phyloP scores from a whole-genome alignment of 2,329 filamentous ascomycete genomes.

The Cladobotryum protrusum region DNA sequence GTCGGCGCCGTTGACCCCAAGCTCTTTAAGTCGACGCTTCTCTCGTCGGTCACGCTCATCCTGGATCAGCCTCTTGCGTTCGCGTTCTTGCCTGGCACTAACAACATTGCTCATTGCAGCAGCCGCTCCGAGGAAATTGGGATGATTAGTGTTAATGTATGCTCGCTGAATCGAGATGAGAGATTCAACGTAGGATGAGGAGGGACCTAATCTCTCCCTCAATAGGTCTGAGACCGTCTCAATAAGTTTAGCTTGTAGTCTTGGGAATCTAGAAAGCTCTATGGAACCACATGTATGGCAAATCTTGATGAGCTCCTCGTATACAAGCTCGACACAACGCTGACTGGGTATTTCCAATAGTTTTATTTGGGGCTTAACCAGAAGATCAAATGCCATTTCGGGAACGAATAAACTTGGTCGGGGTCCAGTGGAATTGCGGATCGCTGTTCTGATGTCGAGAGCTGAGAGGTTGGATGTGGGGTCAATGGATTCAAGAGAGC shows the following conservation, averaged over 20 bases:
- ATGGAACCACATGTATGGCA: conserved; percentile 97
- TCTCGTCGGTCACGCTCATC: conserved; percentile 86
- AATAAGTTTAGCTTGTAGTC: conserved; percentile 92
- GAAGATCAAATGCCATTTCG: conserved; percentile 92
- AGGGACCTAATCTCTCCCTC: conserved; percentile 83
- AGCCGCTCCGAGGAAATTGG: conserved; percentile 94
- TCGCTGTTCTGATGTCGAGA: conserved; percentile 91
- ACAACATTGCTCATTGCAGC: conserved; percentile 98
- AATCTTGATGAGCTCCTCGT: conserved; percentile 98
- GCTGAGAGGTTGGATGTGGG: conserved; percentile 93
- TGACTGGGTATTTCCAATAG: conserved; percentile 91
- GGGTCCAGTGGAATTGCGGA: conserved; percentile 94
- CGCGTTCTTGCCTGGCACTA: conserved; percentile 86
- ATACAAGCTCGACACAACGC: conserved; percentile 94
- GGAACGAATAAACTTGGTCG: conserved; percentile 94
- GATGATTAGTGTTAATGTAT: conserved; percentile 99
- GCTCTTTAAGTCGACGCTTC: conserved; percentile 73
- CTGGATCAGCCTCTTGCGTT: conserved; percentile 71
- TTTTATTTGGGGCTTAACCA: conserved; percentile 98
- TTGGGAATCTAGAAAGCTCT: conserved; percentile 84
- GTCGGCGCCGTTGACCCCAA: conserved; percentile 72
- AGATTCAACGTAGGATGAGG: conserved; percentile 88
- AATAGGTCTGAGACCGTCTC: conserved; percentile 96
- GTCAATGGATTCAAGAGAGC: conserved; percentile 91
- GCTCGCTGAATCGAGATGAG: conserved; percentile 95